Base-by-base conservation (phyloP, 805 yeast species). In the Starmerella floricola region DNA sequence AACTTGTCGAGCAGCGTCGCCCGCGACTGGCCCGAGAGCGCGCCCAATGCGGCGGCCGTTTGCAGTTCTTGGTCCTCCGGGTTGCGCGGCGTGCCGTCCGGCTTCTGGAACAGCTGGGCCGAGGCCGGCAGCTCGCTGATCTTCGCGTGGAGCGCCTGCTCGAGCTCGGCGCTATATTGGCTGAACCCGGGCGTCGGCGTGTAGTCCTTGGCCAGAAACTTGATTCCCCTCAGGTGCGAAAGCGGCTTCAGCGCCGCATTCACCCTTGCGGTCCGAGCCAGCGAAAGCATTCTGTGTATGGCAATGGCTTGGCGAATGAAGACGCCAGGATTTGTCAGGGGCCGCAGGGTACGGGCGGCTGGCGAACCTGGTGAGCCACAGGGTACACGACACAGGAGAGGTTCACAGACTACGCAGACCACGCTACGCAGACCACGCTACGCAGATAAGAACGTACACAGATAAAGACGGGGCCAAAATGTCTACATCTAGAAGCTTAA, bases 1-100 rank as follows among this genome's bases (percentile, higher is more conserved):
- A 69, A 60, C 47, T 65, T 57, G 51, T 73, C 78, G 40, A 59
- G 36, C 24, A 66, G 44, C 8, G 76, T 65, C 46, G 79, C 69
- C 49, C 77, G 69, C 58, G 83, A 65, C 43, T 69, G 62, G 46
- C 70, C 66, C 43, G 75, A 71, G 53, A 80, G 67, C 41, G 72
- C 66, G 51, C 78, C 80, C 54, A 83, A 68, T 52, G 74, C 79
- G 17, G 88, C 85, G 42, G 82, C 73, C 35, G 74, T 73, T 61
- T 79, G 75, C 55, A 81, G 56, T 63, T 83, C 91, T 31, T 64
- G 62, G 55, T 83, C 93, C 23, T 70, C 60, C 37, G 86, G 88
- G 18, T 67, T 72, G 50, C 86, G 69, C 40, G 78, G 72, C 10
- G 84, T 64, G 6, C 93, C 94, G 57, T 83, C 88, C 38, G 79